Conservation (phyloP, 2,329 filamentous ascomycete species). For the Stachybotrys chartarum region DNA sequence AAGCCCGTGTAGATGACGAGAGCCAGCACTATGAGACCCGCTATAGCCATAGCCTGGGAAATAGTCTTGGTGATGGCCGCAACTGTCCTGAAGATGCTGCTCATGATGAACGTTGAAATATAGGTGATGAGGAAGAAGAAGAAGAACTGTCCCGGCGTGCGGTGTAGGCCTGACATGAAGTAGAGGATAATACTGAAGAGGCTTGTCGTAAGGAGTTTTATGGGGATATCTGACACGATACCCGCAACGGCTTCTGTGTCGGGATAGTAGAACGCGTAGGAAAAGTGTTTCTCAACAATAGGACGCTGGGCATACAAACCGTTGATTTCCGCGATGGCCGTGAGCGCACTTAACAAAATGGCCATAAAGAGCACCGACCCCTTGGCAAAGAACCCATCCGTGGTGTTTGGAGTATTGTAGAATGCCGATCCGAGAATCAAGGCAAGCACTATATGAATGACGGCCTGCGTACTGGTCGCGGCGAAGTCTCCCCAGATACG, state of each 20-base stretch:
- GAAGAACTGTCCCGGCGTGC: conserved; percentile 36
- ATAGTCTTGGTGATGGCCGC: conserved; percentile 41
- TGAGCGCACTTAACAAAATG: conserved; percentile 41
- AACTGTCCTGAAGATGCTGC: conserved; percentile 43
- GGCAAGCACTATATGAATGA: conserved; percentile 36
- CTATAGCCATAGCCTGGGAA: conserved; percentile 30
- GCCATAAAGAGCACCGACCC: conserved; percentile 43
- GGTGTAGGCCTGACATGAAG: conserved; percentile 36
- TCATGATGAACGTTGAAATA: conserved; percentile 51
- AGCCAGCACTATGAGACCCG: conserved; percentile 23
- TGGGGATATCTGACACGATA: conserved; percentile 32
- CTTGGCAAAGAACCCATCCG: conserved; percentile 35
- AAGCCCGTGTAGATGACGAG: conserved; percentile 39
- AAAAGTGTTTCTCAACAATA: conserved; percentile 25
- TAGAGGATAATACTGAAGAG: conserved; percentile 35
- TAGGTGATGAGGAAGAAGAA: conserved; percentile 37
- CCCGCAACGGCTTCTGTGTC: conserved; percentile 20
- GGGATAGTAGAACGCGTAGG: conserved; percentile 26
- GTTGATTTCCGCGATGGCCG: conserved; percentile 21
- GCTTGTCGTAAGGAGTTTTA: conserved; percentile 27
- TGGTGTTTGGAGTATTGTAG: conserved; percentile 34
- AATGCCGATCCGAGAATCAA: conserved; percentile 46
- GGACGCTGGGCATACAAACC: conserved; percentile 23
- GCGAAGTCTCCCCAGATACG: conserved; percentile 23
- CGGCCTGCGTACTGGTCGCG: conserved; percentile 1